Evolutionary conservation across 1,284 basidiomycete species (phyloP).

Genomic region (Ganoderma leucocontextum): DNA sequence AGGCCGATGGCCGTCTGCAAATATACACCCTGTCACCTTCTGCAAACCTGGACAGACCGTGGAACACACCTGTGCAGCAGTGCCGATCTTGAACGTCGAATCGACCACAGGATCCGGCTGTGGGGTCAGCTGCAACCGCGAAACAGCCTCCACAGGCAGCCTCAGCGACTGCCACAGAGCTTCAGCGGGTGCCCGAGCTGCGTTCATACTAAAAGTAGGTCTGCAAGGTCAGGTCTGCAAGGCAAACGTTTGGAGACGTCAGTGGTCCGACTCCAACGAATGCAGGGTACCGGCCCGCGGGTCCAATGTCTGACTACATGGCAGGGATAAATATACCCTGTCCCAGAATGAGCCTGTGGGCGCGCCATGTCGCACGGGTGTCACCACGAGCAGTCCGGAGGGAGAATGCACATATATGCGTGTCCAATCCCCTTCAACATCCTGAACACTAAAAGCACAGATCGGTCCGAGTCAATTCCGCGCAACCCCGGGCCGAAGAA

Average conservation of each 20-base stretch:
- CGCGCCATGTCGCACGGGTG: neutral
- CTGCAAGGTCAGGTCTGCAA: neutral
- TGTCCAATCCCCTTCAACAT: neutral
- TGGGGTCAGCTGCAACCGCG: slow-evolving; percentile 46
- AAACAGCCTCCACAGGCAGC: slow-evolving; percentile 47
- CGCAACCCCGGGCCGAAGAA: neutral
- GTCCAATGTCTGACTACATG: neutral
- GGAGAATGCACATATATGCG: neutral
- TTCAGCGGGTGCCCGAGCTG: slow-evolving; percentile 20
- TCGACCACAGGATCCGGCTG: slow-evolving; percentile 53
- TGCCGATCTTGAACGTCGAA: slow-evolving; percentile 59
- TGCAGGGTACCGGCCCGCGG: neutral
- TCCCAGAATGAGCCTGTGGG: neutral
- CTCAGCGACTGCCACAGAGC: slow-evolving; percentile 49
- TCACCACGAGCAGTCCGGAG: neutral
- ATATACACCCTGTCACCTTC: neutral
- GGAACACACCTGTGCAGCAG: slow-evolving; percentile 53
- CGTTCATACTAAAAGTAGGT: slow-evolving; percentile 7
- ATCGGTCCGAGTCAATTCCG: neutral
- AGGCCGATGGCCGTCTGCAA: slow-evolving; percentile 59
- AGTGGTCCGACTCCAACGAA: neutral
- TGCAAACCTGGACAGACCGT: neutral
- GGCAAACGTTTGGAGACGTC: neutral
- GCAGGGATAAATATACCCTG: neutral
- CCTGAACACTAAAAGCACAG: neutral